Conservation (phyloP, 805 yeast species). For the Cyberlindnera amylophila region DNA sequence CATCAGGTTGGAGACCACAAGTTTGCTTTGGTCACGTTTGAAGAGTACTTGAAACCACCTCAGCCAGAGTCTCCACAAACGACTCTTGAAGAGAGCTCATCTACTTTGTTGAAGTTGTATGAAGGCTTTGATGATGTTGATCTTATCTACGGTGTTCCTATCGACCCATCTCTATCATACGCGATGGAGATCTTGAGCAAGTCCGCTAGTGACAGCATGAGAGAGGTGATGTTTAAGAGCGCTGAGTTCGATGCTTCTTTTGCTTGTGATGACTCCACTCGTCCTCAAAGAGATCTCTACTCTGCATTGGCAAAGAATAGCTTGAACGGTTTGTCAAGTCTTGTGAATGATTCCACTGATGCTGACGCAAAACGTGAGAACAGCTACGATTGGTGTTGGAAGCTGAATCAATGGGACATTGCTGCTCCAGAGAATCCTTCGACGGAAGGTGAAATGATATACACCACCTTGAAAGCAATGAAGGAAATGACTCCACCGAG, state of each 20-base stretch:
- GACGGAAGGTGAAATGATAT: conserved; percentile 45
- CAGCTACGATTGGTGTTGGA: conserved; percentile 68
- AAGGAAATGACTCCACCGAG: conserved; percentile 31
- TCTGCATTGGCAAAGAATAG: conserved; percentile 48
- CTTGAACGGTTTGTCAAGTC: conserved; percentile 50
- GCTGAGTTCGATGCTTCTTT: conserved; percentile 50
- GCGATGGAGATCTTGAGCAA: conserved; percentile 42
- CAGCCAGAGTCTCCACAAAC: neutral
- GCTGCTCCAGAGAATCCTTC: conserved; percentile 41
- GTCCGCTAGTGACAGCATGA: conserved; percentile 32
- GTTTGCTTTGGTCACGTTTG: conserved; percentile 35
- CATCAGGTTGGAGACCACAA: conserved; percentile 21
- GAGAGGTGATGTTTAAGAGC: conserved; percentile 48
- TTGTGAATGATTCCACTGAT: conserved; percentile 32
- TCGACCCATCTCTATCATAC: conserved; percentile 47
- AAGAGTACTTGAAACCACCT: conserved; percentile 24
- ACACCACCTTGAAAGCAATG: conserved; percentile 46
- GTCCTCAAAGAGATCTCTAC: conserved; percentile 24
- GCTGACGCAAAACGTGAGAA: conserved; percentile 18
- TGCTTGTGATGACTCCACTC: conserved; percentile 9
- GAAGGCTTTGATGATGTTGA: conserved; percentile 58
- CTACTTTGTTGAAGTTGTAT: conserved; percentile 37
- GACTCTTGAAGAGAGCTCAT: conserved; percentile 9
- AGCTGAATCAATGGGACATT: conserved; percentile 71
- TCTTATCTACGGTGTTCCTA: conserved; percentile 61